Evolutionary conservation across 331 rosid species (phyloP), one percentile per base, ranked within the genome.

Genomic region (Acacia concinna): DNA sequence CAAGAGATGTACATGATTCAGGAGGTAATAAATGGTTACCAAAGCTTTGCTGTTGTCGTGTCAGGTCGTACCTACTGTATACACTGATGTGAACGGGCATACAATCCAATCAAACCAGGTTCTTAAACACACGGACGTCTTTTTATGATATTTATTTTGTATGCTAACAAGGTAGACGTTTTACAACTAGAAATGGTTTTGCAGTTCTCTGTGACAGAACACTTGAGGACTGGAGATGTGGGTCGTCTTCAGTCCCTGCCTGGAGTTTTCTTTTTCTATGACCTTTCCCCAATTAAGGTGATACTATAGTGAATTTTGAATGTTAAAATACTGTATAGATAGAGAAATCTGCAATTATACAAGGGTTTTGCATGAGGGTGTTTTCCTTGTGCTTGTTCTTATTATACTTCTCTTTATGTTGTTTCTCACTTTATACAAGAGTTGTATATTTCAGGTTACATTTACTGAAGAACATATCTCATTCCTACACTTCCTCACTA

Each of bases 401-500:
- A n/a, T 51, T 73, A n/a, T 43, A 23, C 10, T 74, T 51, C n/a
- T 60, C 52, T 57, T 57, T 57, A 57, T 27, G 12, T 57, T 21
- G 32, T 25, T 11, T 27, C 34, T 59, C 20, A 25, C 27, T 21
- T 52, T 27, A 60, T 59, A n/a, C 25, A 28, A 37, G 79, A 60
- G 70, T 82, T 84, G 40, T 75, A 77, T 81, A 54, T 76, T 82
- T 64, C 86, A 96, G 99, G 99, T 96, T 47, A 96, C 97, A 71
- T 96, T 93, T 87, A 85, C 85, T 0, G 99, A 84, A 92, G 97
- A 85, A 86, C 92, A 89, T 47, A 82, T 88, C 82, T 96, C 99
- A 71, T 96, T 96, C 86, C 83, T 96, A 75, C 99, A 96, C 87
- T 96, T 96, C 86, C 90, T 96, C 72, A 96, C 99, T 30, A 96